These are phyloP conservation scores for Alternaria arborescens DNA, from an alignment of 2,329 filamentous ascomycete species.

Conservation along the genomic window DNA sequence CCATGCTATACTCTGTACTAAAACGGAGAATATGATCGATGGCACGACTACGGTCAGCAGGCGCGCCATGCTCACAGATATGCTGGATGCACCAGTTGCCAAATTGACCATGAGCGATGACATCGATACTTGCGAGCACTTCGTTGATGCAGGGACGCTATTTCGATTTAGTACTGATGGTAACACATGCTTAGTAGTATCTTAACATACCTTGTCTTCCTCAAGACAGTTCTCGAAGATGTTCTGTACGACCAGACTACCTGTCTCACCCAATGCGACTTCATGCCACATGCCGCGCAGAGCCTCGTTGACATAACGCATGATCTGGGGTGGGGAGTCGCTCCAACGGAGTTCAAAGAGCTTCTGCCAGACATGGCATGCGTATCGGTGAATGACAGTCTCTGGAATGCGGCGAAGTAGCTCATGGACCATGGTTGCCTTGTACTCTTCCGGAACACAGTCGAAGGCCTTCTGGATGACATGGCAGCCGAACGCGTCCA, in stretches of 20 bases:
- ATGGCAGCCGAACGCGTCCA: conserved; percentile 98
- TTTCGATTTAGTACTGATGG: conserved; percentile 6
- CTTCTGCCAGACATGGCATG: conserved; percentile 99
- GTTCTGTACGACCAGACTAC: conserved; percentile 97
- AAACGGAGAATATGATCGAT: conserved; percentile 95
- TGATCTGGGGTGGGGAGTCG: conserved; percentile 93
- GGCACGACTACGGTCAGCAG: conserved; percentile 88
- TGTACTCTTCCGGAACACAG: conserved; percentile 96
- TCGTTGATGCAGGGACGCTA: conserved; percentile 97
- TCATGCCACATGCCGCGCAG: conserved; percentile 98
- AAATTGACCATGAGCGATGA: conserved; percentile 96
- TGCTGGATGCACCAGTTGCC: conserved; percentile 99
- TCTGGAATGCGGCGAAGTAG: conserved; percentile 93
- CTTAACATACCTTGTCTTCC: conserved; percentile 84
- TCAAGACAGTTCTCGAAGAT: conserved; percentile 99
- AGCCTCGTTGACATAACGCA: conserved; percentile 97
- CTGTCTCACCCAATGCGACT: conserved; percentile 94
- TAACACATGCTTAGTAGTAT: neutral
- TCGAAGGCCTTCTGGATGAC: conserved; percentile 99
- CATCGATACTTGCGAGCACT: conserved; percentile 92
- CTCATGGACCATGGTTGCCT: conserved; percentile 98
- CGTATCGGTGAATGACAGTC: conserved; percentile 97
- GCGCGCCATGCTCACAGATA: conserved; percentile 94
- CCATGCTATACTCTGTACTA: conserved; percentile 96
- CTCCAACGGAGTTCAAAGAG: conserved; percentile 97